Evolutionary conservation across 2,329 filamentous ascomycete species (phyloP), one percentile per base, ranked within the genome.

Genomic region (Rugonectria rugulosa): DNA sequence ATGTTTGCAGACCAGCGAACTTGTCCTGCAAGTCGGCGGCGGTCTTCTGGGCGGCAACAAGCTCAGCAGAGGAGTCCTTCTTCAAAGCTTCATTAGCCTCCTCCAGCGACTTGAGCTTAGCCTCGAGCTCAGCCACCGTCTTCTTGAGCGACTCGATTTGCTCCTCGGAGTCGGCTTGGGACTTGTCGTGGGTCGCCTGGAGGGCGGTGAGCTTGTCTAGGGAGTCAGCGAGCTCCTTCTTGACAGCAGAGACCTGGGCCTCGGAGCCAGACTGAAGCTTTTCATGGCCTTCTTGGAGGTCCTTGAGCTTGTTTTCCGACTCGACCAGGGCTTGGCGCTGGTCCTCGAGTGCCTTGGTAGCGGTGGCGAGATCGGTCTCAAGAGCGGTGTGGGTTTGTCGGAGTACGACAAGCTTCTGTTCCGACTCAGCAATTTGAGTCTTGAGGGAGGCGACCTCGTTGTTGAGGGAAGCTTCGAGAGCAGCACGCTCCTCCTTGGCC

Each of bases 401-500:
- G 11, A 76, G 63, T 26, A 67, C 52, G 34, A 68, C 66, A 29
- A 73, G 69, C 53, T 73, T 72, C 53, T 72, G 59, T 54, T 68
- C 54, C 21, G 61, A 68, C 40, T 73, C 70, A 47, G 68, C 64
- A 24, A 77, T 65, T 53, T 75, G 68, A 45, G 72, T 55, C 65
- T 75, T 70, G 32, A 72, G 70, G 12, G 65, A 47, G 37, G 59
- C 51, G 42, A 71, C 64, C 60, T 76, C 70, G 42, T 70, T 60
- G 50, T 72, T 61, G 26, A 68, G 57, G 61, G 55, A 72, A 60
- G 27, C 45, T 59, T 74, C 72, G 32, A 75, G 63, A 23, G 71
- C 66, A 36, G 66, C 66, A 23, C 69, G 70, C 61, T 74, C 72
- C 59, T 75, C 71, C 60, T 70, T 62, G 43, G 67, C 67, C 41